Evolutionary conservation across 495 filamentous ascomycete species (phyloP).

Genomic region (Daldinia loculata): DNA sequence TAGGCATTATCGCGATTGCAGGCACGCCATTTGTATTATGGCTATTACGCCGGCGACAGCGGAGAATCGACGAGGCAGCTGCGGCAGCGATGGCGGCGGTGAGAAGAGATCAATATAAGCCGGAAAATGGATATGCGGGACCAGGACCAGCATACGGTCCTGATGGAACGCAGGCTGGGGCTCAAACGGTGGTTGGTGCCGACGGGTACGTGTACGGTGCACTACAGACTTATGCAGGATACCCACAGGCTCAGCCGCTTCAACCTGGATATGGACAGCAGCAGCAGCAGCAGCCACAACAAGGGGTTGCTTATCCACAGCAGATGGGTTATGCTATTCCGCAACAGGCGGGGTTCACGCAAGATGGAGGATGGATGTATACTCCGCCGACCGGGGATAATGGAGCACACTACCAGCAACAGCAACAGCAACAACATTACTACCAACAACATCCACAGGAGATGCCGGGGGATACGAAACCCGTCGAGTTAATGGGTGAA

Average conservation of each 20-base stretch:
- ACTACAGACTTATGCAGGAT: background rate
- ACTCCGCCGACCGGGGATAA: slow-evolving; percentile 3
- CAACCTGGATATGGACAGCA: background rate
- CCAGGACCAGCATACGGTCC: slow-evolving; percentile 2
- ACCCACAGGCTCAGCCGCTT: slow-evolving; percentile 1
- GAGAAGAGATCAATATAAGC: slow-evolving; percentile 11
- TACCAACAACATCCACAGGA: slow-evolving; percentile 25
- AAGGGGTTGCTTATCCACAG: background rate
- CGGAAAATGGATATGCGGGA: slow-evolving; percentile 5
- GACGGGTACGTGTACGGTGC: slow-evolving; percentile 1
- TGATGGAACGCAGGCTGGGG: background rate
- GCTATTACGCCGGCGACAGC: slow-evolving; percentile 31
- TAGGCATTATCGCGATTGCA: slow-evolving; percentile 35
- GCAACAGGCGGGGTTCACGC: slow-evolving; percentile 9
- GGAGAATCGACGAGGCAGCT: slow-evolving; percentile 12
- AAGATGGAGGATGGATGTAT: slow-evolving; percentile 31
- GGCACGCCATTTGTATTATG: slow-evolving; percentile 31
- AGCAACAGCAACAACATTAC: slow-evolving; percentile 16
- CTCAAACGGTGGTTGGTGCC: background rate
- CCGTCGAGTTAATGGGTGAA: slow-evolving; percentile 41
- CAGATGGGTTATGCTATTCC: background rate
- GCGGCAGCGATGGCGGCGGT: slow-evolving; percentile 6
- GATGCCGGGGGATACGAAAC: slow-evolving; percentile 30
- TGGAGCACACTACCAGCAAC: slow-evolving; percentile 10
- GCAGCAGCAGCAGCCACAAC: slow-evolving; percentile 1